Percentiles rank a stretch among this genome's conserved stretches.
phyloP scores from a whole-genome alignment of 306 rosid species.

The Acacia melanoxylon region DNA sequence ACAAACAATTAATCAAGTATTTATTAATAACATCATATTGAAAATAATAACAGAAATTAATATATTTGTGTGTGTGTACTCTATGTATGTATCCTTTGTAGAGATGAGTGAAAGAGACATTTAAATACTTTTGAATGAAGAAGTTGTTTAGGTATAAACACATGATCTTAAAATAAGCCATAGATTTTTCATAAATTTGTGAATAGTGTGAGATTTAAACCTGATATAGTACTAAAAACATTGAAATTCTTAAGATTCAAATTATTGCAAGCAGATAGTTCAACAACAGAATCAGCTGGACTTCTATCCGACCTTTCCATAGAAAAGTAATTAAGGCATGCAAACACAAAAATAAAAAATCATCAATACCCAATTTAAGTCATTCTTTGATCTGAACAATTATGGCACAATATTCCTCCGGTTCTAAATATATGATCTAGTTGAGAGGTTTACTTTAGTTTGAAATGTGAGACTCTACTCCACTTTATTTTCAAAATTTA shows the following conservation, averaged over 20 bases:
- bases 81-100: background rate
- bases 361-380: background rate
- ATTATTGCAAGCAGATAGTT: background rate
- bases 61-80: background rate
- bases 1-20: slow-evolving; percentile 25
- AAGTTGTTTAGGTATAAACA: background rate
- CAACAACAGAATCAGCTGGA: background rate
- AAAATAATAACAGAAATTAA: background rate
- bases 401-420: background rate
- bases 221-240: background rate
- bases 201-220: background rate
- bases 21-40: background rate
- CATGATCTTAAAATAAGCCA: background rate
- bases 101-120: background rate
- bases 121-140: background rate
- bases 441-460: too few relatives aligned
- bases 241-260: background rate
- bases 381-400: background rate
- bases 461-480: too few relatives aligned
- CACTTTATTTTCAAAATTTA: too few relatives aligned
- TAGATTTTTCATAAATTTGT: background rate
- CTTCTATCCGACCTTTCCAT: background rate
- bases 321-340: background rate
- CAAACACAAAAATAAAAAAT: background rate
- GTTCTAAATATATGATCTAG: too few relatives aligned